These are phyloP conservation scores for Strobilomyces dryophilus DNA, from an alignment of 768 basidiomycete genomes.

Conservation along the genomic window DNA sequence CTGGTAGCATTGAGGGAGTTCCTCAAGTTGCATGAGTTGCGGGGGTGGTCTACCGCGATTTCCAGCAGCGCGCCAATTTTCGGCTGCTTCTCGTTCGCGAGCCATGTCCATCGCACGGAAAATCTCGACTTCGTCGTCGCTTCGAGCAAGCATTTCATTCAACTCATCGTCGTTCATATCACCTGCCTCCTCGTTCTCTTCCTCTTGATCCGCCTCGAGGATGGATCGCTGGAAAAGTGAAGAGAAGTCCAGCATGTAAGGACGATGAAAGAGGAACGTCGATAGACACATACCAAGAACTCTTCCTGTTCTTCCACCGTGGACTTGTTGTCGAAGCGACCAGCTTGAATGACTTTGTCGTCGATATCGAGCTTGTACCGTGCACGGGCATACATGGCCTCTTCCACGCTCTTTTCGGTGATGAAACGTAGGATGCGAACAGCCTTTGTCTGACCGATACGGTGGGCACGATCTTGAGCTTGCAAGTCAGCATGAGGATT, in stretches of 20 bases:
- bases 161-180: too few species aligned
- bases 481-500: conserved; percentile 99
- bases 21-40: conserved; percentile 78
- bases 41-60: conserved; percentile 74
- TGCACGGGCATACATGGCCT: conserved; percentile 94
- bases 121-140: too few species aligned
- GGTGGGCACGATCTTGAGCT: conserved; percentile 98
- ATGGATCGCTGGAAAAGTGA: too few species aligned
- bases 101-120: too few species aligned
- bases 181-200: too few species aligned
- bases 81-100: conserved; percentile 53
- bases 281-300: too few species aligned
- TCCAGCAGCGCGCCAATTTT: conserved; percentile 68
- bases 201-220: too few species aligned
- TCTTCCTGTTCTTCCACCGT: conserved; percentile 83
- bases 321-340: conserved; percentile 98
- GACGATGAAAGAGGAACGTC: too few species aligned
- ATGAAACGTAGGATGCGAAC: conserved; percentile 96
- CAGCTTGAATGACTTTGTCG: conserved; percentile 76
- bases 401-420: conserved; percentile 97
- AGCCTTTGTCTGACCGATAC: conserved; percentile 98
- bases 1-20: conserved; percentile 90
- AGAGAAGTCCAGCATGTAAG: too few species aligned
- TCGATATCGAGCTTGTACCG: conserved; percentile 68
- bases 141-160: too few species aligned